A percentile compares a stretch with the other conserved stretches of the same genome.
Evolutionary conservation across 805 yeast genomes (phyloP).

Genomic region (Candida succiphila): DNA sequence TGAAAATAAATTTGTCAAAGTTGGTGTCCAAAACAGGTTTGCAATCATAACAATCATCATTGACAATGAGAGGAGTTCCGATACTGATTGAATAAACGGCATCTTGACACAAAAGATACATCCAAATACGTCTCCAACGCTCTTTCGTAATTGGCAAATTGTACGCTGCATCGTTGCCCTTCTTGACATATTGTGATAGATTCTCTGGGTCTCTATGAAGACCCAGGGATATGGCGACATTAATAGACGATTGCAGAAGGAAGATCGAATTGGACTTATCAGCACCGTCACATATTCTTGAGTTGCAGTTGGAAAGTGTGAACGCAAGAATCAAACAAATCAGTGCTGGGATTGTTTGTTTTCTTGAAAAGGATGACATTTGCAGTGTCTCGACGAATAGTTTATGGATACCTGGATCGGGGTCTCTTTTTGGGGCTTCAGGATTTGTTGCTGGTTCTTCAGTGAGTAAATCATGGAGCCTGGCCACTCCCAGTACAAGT

Average conservation of each 20-base stretch:
- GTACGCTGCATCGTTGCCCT: neutral
- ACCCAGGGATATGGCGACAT: neutral
- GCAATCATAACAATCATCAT: neutral
- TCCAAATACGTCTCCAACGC: slow-evolving; percentile 1
- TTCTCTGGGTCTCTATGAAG: slow-evolving; percentile 1
- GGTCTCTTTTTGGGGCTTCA: neutral
- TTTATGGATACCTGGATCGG: neutral
- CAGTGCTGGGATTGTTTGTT: neutral
- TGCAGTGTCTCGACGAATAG: neutral
- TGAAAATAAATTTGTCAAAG: neutral
- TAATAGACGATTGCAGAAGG: neutral
- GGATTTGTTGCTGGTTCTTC: neutral
- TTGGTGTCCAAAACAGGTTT: no score
- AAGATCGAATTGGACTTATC: neutral
- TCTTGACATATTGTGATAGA: neutral
- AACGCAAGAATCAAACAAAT: no score
- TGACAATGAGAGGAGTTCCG: neutral
- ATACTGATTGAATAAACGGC: neutral
- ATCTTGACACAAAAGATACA: neutral
- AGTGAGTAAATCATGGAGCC: neutral
- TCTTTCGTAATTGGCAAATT: neutral
- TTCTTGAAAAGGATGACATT: neutral
- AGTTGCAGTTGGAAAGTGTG: no score
- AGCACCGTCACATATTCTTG: neutral
- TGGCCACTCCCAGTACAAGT: neutral